Evolutionary conservation across 139 green algal species (phyloP), one percentile per base, ranked within the genome.

Genomic region (Microglena sp.): DNA sequence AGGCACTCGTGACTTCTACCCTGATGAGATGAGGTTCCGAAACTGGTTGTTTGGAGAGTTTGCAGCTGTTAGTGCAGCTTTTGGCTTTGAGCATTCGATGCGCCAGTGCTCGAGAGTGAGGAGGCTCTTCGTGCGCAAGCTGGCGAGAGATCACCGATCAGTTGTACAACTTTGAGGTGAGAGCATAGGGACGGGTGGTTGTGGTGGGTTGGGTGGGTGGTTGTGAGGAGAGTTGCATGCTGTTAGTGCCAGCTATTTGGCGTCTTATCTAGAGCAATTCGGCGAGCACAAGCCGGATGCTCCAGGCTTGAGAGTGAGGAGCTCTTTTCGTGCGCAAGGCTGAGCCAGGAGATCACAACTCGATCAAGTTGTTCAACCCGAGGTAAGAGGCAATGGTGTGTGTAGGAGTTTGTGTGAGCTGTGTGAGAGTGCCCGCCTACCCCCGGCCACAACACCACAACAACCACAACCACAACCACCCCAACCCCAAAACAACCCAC

Each of bases 61-160:
- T 67, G 67, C 72, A 1, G 63, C 69, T 29, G 84, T 95, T 26
- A 80, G 59, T 45, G 1, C 21, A 0, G 24, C 73, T 29, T 95
- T 95, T 67, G 90, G 89, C 1, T 98, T 96, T 74, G 92, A 97
- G 68, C 86, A 95, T 70, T 87, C 93, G 93, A 97, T 65, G 85
- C 85, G 34, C 94, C 94, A 11, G 92, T 99, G 60, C 75, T 99
- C 45, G 94, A 99, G 68, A 90, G 78, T 3, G 94, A 99, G 77
- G 92, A 94, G 75, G n/a, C 87, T 99, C 2, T 99, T 93, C 70
- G 80, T 90, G 31, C 81, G 94, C 24, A 99, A 99, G 60, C 93
- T 5, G 94, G 94, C 7, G 94, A 99, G 94, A 99, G 68, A 98
- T 99, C 78, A 95, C 88, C 0, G 78, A 91, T 15, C 93, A 98